A percentile compares a stretch with the other conserved stretches of the same genome.
Conservation (phyloP, 2,329 filamentous ascomycete species). For the Drechmeria coniospora region DNA sequence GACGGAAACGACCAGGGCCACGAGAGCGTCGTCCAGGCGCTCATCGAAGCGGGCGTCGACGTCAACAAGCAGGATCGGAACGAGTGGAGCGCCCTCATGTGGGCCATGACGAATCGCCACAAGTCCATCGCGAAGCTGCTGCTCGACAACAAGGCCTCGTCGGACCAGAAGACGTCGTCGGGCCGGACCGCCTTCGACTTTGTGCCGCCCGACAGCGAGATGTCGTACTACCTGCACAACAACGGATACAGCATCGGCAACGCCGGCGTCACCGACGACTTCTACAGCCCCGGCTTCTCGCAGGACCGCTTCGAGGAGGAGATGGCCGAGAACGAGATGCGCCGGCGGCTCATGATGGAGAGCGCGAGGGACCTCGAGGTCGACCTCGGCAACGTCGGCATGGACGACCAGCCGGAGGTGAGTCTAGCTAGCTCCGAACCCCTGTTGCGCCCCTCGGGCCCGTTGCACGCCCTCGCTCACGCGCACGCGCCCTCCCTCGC, state of each 20-base stretch:
- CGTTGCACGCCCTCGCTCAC: not conserved
- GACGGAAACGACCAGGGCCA: conserved; percentile 57
- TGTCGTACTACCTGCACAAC: conserved; percentile 87
- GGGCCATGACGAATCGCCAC: conserved; percentile 98
- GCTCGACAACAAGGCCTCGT: conserved; percentile 86
- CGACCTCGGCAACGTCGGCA: conserved; percentile 83
- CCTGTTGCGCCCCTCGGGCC: not conserved
- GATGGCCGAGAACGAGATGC: conserved; percentile 90
- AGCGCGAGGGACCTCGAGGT: conserved; percentile 94
- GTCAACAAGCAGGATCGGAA: conserved; percentile 93
- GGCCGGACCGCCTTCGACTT: conserved; percentile 94
- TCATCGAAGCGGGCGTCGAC: conserved; percentile 72
- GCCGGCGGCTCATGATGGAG: conserved; percentile 97
- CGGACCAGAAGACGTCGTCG: conserved; percentile 86
- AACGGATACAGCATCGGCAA: conserved; percentile 84
- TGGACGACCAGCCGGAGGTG: conserved; percentile 91
- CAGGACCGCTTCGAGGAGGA: conserved; percentile 95
- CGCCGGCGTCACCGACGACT: conserved; percentile 70
- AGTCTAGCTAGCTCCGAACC: conserved; percentile 9
- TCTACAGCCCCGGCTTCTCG: conserved; percentile 82
- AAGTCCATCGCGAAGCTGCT: conserved; percentile 89
- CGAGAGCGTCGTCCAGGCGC: conserved; percentile 67
- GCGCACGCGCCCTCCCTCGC: conserved; percentile 2
- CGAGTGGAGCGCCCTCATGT: conserved; percentile 96
- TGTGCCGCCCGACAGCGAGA: conserved; percentile 85